Evolutionary conservation across 768 basidiomycete genomes (phyloP), one percentile per base, ranked within the genome.

Genomic region (Solioccasus polychromus): DNA sequence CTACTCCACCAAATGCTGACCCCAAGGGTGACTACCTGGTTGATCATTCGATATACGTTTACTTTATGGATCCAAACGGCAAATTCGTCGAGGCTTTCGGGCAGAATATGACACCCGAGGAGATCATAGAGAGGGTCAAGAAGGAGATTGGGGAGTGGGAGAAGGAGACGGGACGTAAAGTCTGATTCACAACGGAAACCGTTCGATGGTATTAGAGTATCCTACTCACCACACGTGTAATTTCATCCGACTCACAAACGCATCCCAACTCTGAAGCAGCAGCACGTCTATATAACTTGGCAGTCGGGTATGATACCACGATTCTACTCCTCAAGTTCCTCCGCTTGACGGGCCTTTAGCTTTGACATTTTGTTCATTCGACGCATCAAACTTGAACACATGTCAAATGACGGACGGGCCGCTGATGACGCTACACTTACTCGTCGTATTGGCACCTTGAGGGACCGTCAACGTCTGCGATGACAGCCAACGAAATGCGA

Each of bases 41-140:
- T 26, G 96, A 98, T 69, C 87, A 89, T 66, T 92, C 89, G 32
- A 95, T 96, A 64, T 97, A 92, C 68, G 89, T 99, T 55, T 99
- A 99, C 68, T 78, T 99, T 28, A 96, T 99, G 92, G 93, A 97
- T 59, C 95, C 96, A 2, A 67, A 82, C 5, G 96, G 95, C 2
- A 76, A 86, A 60, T 99, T 98, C 55, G 90, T 97, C 1, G 93
- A 98, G 51, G 96, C 96, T 1, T 97, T 97, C 64, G 96, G 96
- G 5, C 92, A 96, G 72, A 77, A 75, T 39, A 83, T 77, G 42
- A 76, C 77, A 0, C 74, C 79, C 11, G 77, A 82, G 18, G 85
- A 90, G 8, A 83, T 96, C 11, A 68, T 80, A 10, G 70, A 71
- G 35, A 80, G 79, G 56, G 77, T 88, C 38, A 65, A 73, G 44